Percentiles rank a stretch among this genome's conserved stretches.
phyloP scores from a whole-genome alignment of 2,329 filamentous ascomycete species.

The Alternaria triticimaculans region DNA sequence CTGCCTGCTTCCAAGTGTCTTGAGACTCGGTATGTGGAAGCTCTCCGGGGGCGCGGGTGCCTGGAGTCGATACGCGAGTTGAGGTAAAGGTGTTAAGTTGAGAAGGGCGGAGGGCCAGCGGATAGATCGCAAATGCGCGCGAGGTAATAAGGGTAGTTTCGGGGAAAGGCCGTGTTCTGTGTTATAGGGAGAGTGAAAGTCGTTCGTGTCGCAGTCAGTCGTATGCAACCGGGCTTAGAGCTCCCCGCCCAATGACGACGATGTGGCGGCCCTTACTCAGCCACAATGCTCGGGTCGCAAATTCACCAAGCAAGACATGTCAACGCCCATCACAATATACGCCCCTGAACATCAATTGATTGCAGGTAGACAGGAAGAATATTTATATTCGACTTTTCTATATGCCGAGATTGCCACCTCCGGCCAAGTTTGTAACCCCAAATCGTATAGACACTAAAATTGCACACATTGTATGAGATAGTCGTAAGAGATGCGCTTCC shows the following conservation, averaged over 20 bases:
- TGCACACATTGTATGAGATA: conserved; percentile 28
- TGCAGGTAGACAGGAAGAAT: neutral
- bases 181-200: conserved; percentile 9
- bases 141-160: neutral
- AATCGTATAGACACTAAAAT: conserved; percentile 34
- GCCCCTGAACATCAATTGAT: neutral
- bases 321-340: neutral
- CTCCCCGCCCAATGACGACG: conserved; percentile 28
- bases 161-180: neutral
- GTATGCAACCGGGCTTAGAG: conserved; percentile 28
- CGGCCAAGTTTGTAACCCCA: conserved; percentile 12
- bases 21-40: neutral
- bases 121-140: neutral
- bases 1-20: conserved; percentile 14
- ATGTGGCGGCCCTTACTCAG: conserved; percentile 20
- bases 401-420: conserved; percentile 16
- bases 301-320: neutral
- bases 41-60: conserved; percentile 11
- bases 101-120: neutral
- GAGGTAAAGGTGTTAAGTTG: neutral
- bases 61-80: conserved; percentile 5
- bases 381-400: conserved; percentile 14
- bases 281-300: conserved; percentile 9
- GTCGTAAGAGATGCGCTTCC: conserved; percentile 9
- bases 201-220: conserved; percentile 10